Conservation (phyloP, 176 grass and related monocot genomes). For the Saccharum officinarum region DNA sequence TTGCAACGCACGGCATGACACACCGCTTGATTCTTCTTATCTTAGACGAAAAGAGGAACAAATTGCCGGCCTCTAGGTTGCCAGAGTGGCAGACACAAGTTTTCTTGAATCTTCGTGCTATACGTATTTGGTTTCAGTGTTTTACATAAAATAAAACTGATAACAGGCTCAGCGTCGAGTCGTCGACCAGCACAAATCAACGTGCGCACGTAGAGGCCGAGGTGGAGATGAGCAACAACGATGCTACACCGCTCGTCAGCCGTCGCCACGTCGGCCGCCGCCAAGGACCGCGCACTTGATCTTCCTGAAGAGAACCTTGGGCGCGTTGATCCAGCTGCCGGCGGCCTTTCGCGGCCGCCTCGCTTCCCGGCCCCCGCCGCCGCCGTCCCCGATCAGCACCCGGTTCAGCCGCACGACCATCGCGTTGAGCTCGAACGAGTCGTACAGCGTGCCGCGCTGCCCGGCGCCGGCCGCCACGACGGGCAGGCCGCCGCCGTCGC, state of each 20-base stretch:
- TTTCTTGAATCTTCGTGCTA: background rate
- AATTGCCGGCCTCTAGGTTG: background rate
- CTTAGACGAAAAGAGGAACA: background rate
- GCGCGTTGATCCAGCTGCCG: slow-evolving; percentile 32
- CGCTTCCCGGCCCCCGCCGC: background rate
- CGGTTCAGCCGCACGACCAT: slow-evolving; percentile 47
- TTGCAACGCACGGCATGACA: background rate
- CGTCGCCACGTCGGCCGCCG: slow-evolving; percentile 9
- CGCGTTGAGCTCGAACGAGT: slow-evolving; percentile 70
- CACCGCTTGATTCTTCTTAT: background rate
- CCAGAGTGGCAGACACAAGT: background rate
- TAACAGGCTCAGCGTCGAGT: background rate
- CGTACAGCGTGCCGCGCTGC: slow-evolving; percentile 52
- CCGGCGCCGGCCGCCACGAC: background rate
- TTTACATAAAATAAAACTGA: too few relatives aligned
- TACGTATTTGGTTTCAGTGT: too few relatives aligned
- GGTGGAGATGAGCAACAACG: background rate
- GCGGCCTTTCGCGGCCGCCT: slow-evolving; percentile 5
- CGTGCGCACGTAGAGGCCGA: background rate
- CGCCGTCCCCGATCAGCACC: slow-evolving; percentile 27
- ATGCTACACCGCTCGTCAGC: background rate
- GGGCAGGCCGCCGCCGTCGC: background rate
- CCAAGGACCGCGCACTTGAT: slow-evolving; percentile 35
- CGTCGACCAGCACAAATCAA: background rate
- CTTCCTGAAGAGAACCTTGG: slow-evolving; percentile 32